These are phyloP conservation scores for Cladosporium sp. DNA, from an alignment of 2,329 filamentous ascomycete species.

Conservation along the genomic window DNA sequence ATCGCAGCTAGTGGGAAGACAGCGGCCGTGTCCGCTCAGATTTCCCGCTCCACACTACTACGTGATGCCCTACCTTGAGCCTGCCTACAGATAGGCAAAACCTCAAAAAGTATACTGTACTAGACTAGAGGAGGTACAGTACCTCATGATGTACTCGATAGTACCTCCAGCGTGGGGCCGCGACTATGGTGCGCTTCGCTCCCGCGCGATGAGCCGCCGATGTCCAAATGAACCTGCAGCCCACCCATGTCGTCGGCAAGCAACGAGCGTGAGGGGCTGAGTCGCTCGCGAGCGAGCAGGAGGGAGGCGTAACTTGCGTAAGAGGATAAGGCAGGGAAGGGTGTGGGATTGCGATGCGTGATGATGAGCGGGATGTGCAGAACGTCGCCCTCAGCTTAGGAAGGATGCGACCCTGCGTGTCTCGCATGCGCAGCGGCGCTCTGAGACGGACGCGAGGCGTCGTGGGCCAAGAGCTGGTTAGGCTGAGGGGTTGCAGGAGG, in stretches of 20 bases:
- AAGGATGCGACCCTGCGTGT: not conserved
- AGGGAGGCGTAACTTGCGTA: not conserved
- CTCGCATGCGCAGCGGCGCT: not conserved
- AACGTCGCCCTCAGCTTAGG: not conserved
- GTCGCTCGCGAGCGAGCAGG: not conserved
- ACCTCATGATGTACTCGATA: not conserved
- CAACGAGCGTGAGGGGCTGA: not conserved
- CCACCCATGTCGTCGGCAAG: not conserved
- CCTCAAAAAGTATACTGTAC: not conserved
- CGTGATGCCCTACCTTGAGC: not conserved
- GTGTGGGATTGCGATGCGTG: not conserved
- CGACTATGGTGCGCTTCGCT: not conserved
- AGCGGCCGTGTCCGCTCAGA: not conserved
- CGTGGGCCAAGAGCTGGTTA: conserved; percentile 2
- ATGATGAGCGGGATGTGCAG: conserved; percentile 7
- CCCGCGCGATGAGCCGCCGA: not conserved
- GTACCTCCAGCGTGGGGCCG: not conserved
- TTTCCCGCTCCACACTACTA: not conserved
- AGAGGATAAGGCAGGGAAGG: too few relatives aligned
- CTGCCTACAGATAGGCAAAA: not conserved
- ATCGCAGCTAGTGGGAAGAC: not conserved
- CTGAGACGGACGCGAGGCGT: not conserved
- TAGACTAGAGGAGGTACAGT: not conserved
- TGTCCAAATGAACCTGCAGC: not conserved
- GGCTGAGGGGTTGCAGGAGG: not conserved